Evolutionary conservation across 2,329 filamentous ascomycete species (phyloP).

Genomic region (Nannizzia gypsea): DNA sequence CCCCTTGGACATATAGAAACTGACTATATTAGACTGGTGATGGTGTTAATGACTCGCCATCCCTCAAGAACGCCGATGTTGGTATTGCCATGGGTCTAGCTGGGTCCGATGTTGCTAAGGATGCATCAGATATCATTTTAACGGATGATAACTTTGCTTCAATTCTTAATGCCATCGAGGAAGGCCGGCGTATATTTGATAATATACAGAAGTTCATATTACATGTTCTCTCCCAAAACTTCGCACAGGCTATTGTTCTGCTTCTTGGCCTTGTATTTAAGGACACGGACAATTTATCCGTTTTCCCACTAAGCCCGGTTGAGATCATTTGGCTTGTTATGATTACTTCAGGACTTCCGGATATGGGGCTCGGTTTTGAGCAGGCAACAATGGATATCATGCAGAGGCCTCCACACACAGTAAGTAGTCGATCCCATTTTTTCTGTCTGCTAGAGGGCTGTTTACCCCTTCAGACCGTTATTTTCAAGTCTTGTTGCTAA

Average conservation of each 20-base stretch:
- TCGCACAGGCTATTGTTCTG: constrained; percentile 69
- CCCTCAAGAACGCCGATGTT: constrained; percentile 67
- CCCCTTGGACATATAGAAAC: background rate
- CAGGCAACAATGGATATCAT: constrained; percentile 64
- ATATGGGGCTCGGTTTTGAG: constrained; percentile 77
- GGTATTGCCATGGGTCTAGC: constrained; percentile 76
- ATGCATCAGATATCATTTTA: constrained; percentile 42
- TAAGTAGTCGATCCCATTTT: background rate
- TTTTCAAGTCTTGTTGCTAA: background rate
- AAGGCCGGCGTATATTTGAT: constrained; percentile 75
- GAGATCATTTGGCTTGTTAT: constrained; percentile 92
- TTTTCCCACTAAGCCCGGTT: constrained; percentile 74
- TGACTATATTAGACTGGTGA: constrained; percentile 50
- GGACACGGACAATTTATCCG: constrained; percentile 56
- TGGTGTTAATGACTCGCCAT: constrained; percentile 76
- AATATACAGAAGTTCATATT: constrained; percentile 83
- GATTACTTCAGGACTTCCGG: constrained; percentile 75
- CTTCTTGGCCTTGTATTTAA: constrained; percentile 73
- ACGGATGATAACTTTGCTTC: constrained; percentile 51
- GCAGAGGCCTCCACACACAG: constrained; percentile 60
- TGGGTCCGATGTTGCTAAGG: constrained; percentile 75
- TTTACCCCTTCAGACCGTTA: no score
- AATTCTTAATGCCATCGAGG: constrained; percentile 70
- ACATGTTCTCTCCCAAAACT: constrained; percentile 66
- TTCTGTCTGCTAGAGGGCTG: no score